These are phyloP conservation scores for Dysphania ambrosioides DNA, from an alignment of 148 eudicot species.

Conservation along the genomic window DNA sequence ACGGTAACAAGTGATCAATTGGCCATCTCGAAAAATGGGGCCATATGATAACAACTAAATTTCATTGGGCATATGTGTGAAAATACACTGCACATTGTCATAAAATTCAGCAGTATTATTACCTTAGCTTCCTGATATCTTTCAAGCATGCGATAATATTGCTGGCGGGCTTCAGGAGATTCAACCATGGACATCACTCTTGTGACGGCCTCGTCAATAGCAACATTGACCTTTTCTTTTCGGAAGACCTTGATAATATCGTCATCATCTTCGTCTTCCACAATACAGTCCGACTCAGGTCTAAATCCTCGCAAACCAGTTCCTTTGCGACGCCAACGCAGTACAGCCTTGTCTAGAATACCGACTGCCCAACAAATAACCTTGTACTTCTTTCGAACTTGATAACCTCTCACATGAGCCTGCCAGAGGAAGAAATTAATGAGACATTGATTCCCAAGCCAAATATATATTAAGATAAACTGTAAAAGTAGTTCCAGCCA, in stretches of 20 bases:
- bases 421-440: conserved; percentile 35
- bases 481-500: background rate
- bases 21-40: background rate
- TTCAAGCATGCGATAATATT: conserved; percentile 75
- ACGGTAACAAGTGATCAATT: too few relatives aligned
- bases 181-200: conserved; percentile 83
- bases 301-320: conserved; percentile 73
- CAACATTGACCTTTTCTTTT: conserved; percentile 62
- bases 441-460: background rate
- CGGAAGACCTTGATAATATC: conserved; percentile 66
- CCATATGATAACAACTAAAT: background rate
- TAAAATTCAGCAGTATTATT: background rate
- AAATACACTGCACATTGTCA: background rate
- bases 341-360: conserved; percentile 68
- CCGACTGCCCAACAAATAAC: conserved; percentile 89
- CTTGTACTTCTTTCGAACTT: conserved; percentile 71
- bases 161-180: conserved; percentile 75
- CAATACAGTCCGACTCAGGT: conserved; percentile 45
- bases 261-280: conserved; percentile 57
- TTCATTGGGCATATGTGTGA: background rate
- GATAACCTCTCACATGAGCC: conserved; percentile 97
- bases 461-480: background rate
- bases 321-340: conserved; percentile 89
- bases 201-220: conserved; percentile 79
- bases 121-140: conserved; percentile 84